A percentile compares a stretch with the other conserved stretches of the same genome.
phyloP scores from a whole-genome alignment of 805 yeast genomes.

The Saturnispora ahearnii region DNA sequence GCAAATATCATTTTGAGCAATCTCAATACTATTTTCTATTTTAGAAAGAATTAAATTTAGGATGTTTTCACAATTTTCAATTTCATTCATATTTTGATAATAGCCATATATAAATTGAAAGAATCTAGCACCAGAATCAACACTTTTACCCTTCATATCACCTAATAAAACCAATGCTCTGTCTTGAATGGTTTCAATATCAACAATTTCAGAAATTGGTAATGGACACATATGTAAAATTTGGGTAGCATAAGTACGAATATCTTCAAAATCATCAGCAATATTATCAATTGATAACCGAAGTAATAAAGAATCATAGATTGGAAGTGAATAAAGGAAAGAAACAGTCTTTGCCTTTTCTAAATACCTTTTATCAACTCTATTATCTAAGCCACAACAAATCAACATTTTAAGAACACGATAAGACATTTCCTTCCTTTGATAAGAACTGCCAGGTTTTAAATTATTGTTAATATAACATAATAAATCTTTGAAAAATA shows the following conservation, averaged over 20 bases:
- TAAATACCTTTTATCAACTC: constrained; percentile 31
- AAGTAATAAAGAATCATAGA: constrained; percentile 33
- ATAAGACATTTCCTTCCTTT: constrained; percentile 40
- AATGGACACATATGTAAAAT: constrained; percentile 39
- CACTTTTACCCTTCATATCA: constrained; percentile 48
- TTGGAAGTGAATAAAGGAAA: constrained; percentile 39
- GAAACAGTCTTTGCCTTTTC: constrained; percentile 35
- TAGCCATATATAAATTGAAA: constrained; percentile 41
- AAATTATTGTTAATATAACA: constrained; percentile 24
- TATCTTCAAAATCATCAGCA: constrained; percentile 67
- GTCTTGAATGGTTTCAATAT: constrained; percentile 16
- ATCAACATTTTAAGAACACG: constrained; percentile 38
- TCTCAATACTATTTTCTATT: constrained; percentile 28
- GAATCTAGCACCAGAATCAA: constrained; percentile 73
- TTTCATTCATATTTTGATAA: constrained; percentile 20
- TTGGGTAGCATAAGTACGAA: constrained; percentile 44
- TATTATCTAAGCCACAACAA: constrained; percentile 47
- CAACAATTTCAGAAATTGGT: constrained; percentile 18
- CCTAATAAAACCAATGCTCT: constrained; percentile 26
- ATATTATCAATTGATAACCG: constrained; percentile 52
- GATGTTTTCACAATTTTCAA: constrained; percentile 19
- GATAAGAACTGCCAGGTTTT: constrained; percentile 51
- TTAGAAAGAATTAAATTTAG: constrained; percentile 26
- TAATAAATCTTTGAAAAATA: constrained; percentile 28
- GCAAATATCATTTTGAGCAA: constrained; percentile 30